Conservation (phyloP, 2,329 filamentous ascomycete species). For the Aspergillus melleus region DNA sequence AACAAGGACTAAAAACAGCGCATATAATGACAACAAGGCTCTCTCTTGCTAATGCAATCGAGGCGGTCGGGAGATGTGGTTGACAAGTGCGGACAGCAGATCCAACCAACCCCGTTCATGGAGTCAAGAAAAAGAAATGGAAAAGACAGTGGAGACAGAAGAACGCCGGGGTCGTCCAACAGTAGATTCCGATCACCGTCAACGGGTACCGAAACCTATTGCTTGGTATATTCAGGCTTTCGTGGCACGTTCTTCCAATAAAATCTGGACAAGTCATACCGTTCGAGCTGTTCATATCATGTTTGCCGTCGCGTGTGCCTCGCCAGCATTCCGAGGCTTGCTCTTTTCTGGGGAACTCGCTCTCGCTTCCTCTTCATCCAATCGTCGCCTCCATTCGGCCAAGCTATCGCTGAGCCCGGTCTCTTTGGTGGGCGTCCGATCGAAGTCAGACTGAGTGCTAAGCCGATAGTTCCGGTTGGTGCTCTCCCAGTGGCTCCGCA, state of each 20-base stretch:
- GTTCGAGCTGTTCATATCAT: constrained; percentile 32
- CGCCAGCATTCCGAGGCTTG: constrained; percentile 25
- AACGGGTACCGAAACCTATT: not conserved
- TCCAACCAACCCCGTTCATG: not conserved
- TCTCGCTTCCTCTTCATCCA: constrained; percentile 60
- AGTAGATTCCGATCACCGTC: not conserved
- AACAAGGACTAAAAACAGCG: not conserved
- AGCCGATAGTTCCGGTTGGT: constrained; percentile 94
- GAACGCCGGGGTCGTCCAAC: not conserved
- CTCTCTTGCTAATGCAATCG: not conserved
- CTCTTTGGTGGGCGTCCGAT: constrained; percentile 55
- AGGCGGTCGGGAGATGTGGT: not conserved
- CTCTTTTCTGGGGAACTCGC: constrained; percentile 28
- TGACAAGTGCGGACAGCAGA: not conserved
- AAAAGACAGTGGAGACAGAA: constrained; percentile 4
- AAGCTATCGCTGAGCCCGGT: constrained; percentile 66
- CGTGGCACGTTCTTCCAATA: constrained; percentile 27
- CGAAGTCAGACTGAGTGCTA: constrained; percentile 87
- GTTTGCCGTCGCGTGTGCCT: constrained; percentile 27
- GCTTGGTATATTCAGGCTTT: constrained; percentile 7
- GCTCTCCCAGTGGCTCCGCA: constrained; percentile 90
- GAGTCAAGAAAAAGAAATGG: constrained; percentile 1
- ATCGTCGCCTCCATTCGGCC: constrained; percentile 75
- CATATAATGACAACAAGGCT: not conserved
- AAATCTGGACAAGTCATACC: constrained; percentile 20